Evolutionary conservation across 257 asterid species (phyloP).

Genomic region (Handroanthus guayacan): DNA sequence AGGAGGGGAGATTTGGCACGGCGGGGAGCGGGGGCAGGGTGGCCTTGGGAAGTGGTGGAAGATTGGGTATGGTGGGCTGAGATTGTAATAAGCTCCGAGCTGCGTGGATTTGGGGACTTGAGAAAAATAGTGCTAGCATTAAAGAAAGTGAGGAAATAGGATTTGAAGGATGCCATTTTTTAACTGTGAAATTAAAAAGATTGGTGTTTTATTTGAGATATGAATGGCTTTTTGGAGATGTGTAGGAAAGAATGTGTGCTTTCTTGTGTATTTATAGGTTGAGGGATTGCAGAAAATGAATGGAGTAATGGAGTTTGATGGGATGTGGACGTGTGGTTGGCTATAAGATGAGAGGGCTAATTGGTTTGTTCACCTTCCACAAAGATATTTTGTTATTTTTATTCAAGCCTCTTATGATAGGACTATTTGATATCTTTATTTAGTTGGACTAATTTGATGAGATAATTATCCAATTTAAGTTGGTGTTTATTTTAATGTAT

Average conservation of each 20-base stretch:
- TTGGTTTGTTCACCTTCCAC: not conserved
- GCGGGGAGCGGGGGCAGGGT: slow-evolving; percentile 16
- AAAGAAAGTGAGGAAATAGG: not conserved
- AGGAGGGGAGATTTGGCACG: slow-evolving; percentile 16
- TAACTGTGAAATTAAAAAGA: not conserved
- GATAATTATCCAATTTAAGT: no score
- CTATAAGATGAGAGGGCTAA: not conserved
- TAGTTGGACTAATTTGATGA: no score
- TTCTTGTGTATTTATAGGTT: not conserved
- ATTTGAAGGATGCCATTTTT: not conserved
- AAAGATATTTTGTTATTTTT: not conserved
- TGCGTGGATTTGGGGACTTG: not conserved
- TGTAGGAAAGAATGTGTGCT: not conserved
- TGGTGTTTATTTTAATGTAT: no score
- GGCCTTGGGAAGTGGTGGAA: not conserved
- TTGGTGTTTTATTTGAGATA: not conserved
- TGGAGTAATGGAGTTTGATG: not conserved
- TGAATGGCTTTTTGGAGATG: not conserved
- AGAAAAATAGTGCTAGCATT: not conserved
- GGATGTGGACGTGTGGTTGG: not conserved
- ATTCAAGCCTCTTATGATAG: no score
- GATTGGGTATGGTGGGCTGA: not conserved
- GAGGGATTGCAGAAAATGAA: not conserved
- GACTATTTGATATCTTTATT: no score
- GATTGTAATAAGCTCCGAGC: slow-evolving; percentile 5